Percentiles rank a stretch among this genome's conserved stretches.
phyloP scores from a whole-genome alignment of 495 filamentous ascomycete genomes.

The Penicillium lividum region DNA sequence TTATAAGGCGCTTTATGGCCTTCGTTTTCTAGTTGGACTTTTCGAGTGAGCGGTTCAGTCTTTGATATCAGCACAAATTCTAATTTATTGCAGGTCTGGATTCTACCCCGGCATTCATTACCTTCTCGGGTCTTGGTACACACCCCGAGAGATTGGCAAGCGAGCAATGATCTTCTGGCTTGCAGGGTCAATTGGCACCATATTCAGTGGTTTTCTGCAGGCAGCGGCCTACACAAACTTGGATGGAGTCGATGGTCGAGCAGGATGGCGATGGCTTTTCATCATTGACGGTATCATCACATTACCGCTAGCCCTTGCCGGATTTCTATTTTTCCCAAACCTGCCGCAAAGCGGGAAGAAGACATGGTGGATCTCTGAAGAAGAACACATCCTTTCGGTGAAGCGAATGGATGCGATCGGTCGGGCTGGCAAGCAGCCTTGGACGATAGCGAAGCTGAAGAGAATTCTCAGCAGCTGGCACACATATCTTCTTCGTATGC shows the following conservation, averaged over 20 bases:
- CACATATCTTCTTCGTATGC: slow-evolving; percentile 32
- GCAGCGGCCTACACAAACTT: slow-evolving; percentile 49
- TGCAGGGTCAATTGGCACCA: slow-evolving; percentile 43
- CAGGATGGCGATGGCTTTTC: slow-evolving; percentile 42
- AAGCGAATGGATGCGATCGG: slow-evolving; percentile 27
- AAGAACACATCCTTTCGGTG: slow-evolving; percentile 25
- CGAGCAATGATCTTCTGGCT: slow-evolving; percentile 57
- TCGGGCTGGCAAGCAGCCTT: slow-evolving; percentile 25
- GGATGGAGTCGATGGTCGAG: slow-evolving; percentile 43
- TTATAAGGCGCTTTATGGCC: slow-evolving; percentile 12
- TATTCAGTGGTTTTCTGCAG: slow-evolving; percentile 58
- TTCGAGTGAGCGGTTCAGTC: slow-evolving; percentile 14
- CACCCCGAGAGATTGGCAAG: slow-evolving; percentile 51
- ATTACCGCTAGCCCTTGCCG: slow-evolving; percentile 46
- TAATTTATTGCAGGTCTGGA: slow-evolving; percentile 20
- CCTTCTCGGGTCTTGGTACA: slow-evolving; percentile 43
- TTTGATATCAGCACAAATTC: not conserved
- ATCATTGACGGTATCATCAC: slow-evolving; percentile 44
- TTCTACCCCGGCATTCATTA: slow-evolving; percentile 41
- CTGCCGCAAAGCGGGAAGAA: slow-evolving; percentile 26
- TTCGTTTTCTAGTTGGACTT: slow-evolving; percentile 54
- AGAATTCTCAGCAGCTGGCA: slow-evolving; percentile 30
- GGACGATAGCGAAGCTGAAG: slow-evolving; percentile 26
- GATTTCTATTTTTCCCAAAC: slow-evolving; percentile 55
- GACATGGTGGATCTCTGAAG: slow-evolving; percentile 30